Base-by-base conservation (phyloP, 805 yeast genomes). In the Saccharomyces paradoxus region DNA sequence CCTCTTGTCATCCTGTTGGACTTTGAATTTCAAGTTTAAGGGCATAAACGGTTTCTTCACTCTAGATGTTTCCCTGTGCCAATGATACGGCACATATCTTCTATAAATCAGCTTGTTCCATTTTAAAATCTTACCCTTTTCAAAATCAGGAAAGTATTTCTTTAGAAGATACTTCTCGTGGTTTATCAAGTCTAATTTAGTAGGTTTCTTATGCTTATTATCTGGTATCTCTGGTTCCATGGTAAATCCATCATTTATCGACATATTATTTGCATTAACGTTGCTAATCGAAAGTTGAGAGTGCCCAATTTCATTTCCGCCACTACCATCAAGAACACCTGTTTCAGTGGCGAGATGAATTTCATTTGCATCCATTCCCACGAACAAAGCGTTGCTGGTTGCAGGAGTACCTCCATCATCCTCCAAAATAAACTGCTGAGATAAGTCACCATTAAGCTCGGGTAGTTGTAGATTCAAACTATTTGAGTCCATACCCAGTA, bases 101-200 rank as follows among this genome's bases (percentile, higher is more conserved):
- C 68, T 65, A 3, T 85, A 83, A 44, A 81, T 77, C 50, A 81
- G 66, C n/a, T 73, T 69, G 60, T 82, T 84, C 74, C 81, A 76
- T 61, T 79, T 81, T 58, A 81, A 70, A 1, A 80, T 76, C 61
- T 74, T 76, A 10, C 79, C 78, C 46, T 67, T 69, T 28, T 74
- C 72, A 61, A 80, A 83, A 10, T 75, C 72, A 0, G 89, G 88
- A 61, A 75, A 83, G 61, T 79, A 78, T 30, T 76, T 71, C 48
- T 72, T 69, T 31, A 83, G 66, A n/a, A 77, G 53, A 54, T 66
- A 63, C 55, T 62, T 63, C 50, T 68, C 71, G 4, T 37, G 44
- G 44, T 37, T 37, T 37, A 37, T 37, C 22, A 37, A 37, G 12
- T 37, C 44, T 21, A 37, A 17, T 37, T 37, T 37, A 4, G 44